These are phyloP conservation scores for Tulasnella sp. DNA, from an alignment of 768 basidiomycete genomes.

Conservation along the genomic window DNA sequence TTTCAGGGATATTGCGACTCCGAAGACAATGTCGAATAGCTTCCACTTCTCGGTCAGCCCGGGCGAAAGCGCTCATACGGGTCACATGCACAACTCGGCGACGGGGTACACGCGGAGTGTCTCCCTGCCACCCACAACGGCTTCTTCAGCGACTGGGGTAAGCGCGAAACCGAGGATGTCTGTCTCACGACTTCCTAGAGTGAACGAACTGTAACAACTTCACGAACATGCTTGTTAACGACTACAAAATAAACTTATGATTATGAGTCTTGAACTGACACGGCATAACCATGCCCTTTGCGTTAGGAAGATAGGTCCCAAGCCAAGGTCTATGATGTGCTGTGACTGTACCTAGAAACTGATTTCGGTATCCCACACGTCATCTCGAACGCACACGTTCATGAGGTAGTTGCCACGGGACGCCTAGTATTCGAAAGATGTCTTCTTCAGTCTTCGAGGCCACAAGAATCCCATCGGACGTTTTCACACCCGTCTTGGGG, in stretches of 20 bases:
- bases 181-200: too few species aligned
- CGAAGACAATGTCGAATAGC: too few species aligned
- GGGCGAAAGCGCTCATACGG: too few species aligned
- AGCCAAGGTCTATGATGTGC: neutral
- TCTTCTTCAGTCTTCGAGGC: conserved; percentile 79
- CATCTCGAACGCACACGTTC: conserved; percentile 41
- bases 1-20: too few species aligned
- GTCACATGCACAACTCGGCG: too few species aligned
- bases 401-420: conserved; percentile 75
- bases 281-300: neutral
- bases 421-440: conserved; percentile 64
- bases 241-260: neutral
- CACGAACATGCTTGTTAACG: too few species aligned
- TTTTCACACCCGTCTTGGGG: conserved; percentile 46
- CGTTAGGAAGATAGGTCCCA: neutral
- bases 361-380: neutral
- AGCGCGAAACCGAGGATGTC: too few species aligned
- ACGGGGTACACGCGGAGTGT: too few species aligned
- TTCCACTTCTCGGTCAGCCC: too few species aligned
- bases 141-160: too few species aligned
- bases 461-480: conserved; percentile 54
- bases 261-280: neutral
- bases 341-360: neutral
- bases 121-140: too few species aligned
- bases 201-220: too few species aligned